Evolutionary conservation across 441 rosid genomes (phyloP), one percentile per base, ranked within the genome.

Genomic region (Adansonia rubrostipa): DNA sequence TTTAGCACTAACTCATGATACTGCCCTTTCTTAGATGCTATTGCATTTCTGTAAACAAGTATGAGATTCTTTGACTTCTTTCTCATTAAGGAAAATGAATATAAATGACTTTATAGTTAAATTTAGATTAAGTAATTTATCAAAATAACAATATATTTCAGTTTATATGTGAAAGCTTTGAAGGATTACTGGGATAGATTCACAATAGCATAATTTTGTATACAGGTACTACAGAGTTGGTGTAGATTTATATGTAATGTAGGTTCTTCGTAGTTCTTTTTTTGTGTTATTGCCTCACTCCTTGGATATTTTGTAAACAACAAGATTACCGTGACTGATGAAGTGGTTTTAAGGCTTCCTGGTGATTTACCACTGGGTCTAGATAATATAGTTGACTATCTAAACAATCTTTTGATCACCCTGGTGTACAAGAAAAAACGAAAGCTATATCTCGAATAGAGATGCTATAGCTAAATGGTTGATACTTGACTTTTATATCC

Each of bases 151-250:
- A 62, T 40, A 1, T 24, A 7, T 42, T 45, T 65, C 71, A 14
- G 69, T 42, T 66, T 15, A 42, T 66, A 40, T 42, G 71, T 71
- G 45, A 71, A 51, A 24, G 28, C 28, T 24, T 65, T 65, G 70
- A 42, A n/a, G 11, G 22, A 65, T 36, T 36, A 36, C 5, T 6
- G 13, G 70, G 45, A 33, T 65, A 40, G 40, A 4, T 6, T 40
- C 13, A 22, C 2, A 64, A 33, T 14, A 36, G 7, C 48, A 15
- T 65, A 5, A 64, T 3, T 64, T 61, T 64, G 9, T 40, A 40
- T 15, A 15, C 13, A 13, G 22, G 2, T 36, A 36, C 40, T 57
- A 36, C 5, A 0, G 20, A 42, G 22, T 36, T 40, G 9, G 19
- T 36, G 2, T 14, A 6, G 69, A 36, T 6, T 13, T 4, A 4